Conservation (phyloP, 1,284 basidiomycete species). For the Cryptococcus sp. region DNA sequence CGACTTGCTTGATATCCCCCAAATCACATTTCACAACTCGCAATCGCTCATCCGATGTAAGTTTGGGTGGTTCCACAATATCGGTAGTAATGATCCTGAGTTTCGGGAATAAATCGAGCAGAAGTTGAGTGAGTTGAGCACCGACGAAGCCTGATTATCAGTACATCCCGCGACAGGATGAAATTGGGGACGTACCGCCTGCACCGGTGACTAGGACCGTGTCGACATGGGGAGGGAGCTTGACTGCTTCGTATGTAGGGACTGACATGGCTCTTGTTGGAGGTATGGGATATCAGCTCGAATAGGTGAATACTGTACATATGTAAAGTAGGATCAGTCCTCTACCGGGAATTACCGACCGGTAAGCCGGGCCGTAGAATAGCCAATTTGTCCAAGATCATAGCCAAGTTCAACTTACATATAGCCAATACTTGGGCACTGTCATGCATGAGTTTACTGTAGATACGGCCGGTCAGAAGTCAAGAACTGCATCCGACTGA, state of each 20-base stretch:
- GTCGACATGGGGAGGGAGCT: constrained; percentile 45
- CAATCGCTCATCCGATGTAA: constrained; percentile 45
- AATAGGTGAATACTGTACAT: too few relatives aligned
- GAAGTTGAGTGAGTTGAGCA: constrained; percentile 41
- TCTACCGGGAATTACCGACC: too few relatives aligned
- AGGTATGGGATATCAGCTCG: too few relatives aligned
- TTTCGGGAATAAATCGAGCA: constrained; percentile 52
- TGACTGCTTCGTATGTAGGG: constrained; percentile 40
- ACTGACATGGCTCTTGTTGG: too few relatives aligned
- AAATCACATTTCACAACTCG: constrained; percentile 53
- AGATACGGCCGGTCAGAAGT: too few relatives aligned
- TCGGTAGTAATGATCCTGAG: constrained; percentile 57
- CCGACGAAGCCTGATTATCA: constrained; percentile 44
- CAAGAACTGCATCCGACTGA: too few relatives aligned
- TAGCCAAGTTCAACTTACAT: neutral
- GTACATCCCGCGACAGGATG: neutral
- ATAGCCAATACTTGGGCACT: too few relatives aligned
- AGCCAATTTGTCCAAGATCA: neutral
- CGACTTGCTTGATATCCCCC: constrained; percentile 50
- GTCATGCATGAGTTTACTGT: too few relatives aligned
- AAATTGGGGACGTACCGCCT: constrained; percentile 48
- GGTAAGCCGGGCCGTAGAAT: neutral
- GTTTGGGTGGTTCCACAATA: constrained; percentile 53
- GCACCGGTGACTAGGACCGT: constrained; percentile 59
- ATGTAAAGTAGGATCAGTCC: too few relatives aligned